A percentile compares a stretch with the other conserved stretches of the same genome.
Conservation (phyloP, 106 monocot genomes). For the Acanthochlamys bracteata region DNA sequence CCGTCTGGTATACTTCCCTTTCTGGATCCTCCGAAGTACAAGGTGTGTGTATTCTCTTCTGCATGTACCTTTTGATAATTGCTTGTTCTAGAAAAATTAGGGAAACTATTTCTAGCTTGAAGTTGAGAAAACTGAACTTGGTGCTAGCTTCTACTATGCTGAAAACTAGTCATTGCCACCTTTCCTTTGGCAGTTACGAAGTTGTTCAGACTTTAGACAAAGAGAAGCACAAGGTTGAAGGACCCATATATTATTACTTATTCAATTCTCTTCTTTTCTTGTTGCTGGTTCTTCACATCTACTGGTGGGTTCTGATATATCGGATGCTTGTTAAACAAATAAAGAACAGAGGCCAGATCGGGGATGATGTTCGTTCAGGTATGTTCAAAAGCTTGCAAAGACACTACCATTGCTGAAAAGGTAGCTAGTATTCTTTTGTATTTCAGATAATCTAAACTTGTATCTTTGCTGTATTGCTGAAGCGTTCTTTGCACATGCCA, state of each 20-base stretch:
- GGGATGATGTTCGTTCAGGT: conserved; percentile 93
- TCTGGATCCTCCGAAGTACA: conserved; percentile 86
- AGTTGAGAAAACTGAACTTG: too few relatives aligned
- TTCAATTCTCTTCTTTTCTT: conserved; percentile 81
- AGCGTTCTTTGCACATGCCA: neutral
- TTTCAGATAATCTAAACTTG: neutral
- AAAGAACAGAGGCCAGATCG: conserved; percentile 58
- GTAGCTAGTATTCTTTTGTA: neutral
- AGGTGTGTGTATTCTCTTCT: conserved; percentile 35
- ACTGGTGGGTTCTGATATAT: conserved; percentile 92
- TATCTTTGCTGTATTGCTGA: neutral
- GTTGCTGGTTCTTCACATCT: conserved; percentile 80
- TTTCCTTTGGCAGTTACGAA: conserved; percentile 45
- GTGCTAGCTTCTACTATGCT: neutral
- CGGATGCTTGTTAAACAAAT: conserved; percentile 87
- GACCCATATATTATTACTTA: conserved; percentile 63
- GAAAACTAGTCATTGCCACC: neutral
- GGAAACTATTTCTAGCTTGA: too few relatives aligned
- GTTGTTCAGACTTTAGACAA: conserved; percentile 45
- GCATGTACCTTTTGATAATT: neutral
- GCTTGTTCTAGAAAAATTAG: too few relatives aligned
- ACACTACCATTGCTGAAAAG: neutral
- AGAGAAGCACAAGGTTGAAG: conserved; percentile 56
- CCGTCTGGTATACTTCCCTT: conserved; percentile 76
- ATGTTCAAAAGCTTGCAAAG: neutral